Percentiles rank a stretch among this genome's conserved stretches.
These are phyloP conservation scores for Pichia sp. DNA, from an alignment of 1,139 yeast genomes.

Conservation along the genomic window DNA sequence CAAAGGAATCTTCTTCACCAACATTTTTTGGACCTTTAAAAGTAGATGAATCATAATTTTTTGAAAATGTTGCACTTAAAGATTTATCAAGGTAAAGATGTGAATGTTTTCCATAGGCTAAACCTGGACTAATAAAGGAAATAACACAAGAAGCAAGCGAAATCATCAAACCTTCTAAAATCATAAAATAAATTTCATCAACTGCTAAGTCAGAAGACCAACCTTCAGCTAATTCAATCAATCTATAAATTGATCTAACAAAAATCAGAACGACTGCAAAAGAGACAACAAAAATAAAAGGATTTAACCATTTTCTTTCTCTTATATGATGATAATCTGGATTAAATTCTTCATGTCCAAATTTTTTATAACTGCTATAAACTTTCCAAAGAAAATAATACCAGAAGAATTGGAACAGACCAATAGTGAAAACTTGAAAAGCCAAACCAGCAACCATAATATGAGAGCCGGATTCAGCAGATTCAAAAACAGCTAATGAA, in stretches of 20 bases:
- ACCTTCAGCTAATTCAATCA: slow-evolving; percentile 73
- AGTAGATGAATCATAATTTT: neutral
- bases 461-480: slow-evolving; percentile 53
- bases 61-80: slow-evolving; percentile 10
- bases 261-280: slow-evolving; percentile 53
- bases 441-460: slow-evolving; percentile 80
- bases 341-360: slow-evolving; percentile 30
- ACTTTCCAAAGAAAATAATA: slow-evolving; percentile 46
- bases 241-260: slow-evolving; percentile 74
- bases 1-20: neutral
- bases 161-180: slow-evolving; percentile 73
- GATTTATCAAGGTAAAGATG: slow-evolving; percentile 22
- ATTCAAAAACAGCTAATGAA: slow-evolving; percentile 36
- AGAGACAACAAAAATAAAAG: slow-evolving; percentile 48
- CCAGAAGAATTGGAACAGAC: slow-evolving; percentile 54
- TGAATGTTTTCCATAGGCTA: slow-evolving; percentile 40
- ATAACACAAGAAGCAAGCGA: slow-evolving; percentile 40
- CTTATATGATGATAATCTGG: slow-evolving; percentile 41
- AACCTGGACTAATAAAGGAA: slow-evolving; percentile 60
- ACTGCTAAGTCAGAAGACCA: slow-evolving; percentile 65
- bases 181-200: slow-evolving; percentile 69
- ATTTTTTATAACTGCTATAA: slow-evolving; percentile 30
- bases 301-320: slow-evolving; percentile 35
- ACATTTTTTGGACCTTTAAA: neutral
- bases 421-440: slow-evolving; percentile 71